These are phyloP conservation scores for Metschnikowia baotianmanensis DNA, from an alignment of 805 yeast genomes.

Conservation along the genomic window DNA sequence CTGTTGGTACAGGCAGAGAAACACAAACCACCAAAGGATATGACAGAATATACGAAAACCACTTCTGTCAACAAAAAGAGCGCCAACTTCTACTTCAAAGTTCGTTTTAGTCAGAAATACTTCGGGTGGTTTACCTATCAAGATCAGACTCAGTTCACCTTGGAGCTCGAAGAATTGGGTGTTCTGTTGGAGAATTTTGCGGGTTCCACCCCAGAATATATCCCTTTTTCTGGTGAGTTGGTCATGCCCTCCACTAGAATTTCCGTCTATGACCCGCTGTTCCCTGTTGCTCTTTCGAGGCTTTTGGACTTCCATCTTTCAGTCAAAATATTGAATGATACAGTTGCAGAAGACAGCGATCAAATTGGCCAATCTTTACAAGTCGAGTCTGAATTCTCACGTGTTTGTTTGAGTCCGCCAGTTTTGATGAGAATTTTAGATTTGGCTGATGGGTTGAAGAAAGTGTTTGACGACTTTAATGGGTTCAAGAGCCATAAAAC, in stretches of 20 bases:
- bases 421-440: constrained; percentile 42
- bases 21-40: too few species aligned
- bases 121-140: constrained; percentile 34
- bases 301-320: constrained; percentile 44
- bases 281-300: constrained; percentile 40
- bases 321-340: constrained; percentile 42
- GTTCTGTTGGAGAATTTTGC: constrained; percentile 24
- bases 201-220: background rate
- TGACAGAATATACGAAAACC: too few species aligned
- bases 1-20: background rate
- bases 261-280: constrained; percentile 38
- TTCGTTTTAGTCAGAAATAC: constrained; percentile 31
- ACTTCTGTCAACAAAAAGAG: background rate
- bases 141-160: constrained; percentile 31
- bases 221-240: constrained; percentile 38
- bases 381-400: constrained; percentile 55
- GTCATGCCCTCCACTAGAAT: constrained; percentile 42
- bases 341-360: constrained; percentile 15
- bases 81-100: constrained; percentile 21
- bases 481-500: background rate
- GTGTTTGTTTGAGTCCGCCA: constrained; percentile 56
- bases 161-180: constrained; percentile 34
- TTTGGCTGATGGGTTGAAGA: constrained; percentile 25
- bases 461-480: constrained; percentile 3
- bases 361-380: constrained; percentile 46